Evolutionary conservation across 2,329 filamentous ascomycete species (phyloP).

Genomic region (Hypoxylon sp.): DNA sequence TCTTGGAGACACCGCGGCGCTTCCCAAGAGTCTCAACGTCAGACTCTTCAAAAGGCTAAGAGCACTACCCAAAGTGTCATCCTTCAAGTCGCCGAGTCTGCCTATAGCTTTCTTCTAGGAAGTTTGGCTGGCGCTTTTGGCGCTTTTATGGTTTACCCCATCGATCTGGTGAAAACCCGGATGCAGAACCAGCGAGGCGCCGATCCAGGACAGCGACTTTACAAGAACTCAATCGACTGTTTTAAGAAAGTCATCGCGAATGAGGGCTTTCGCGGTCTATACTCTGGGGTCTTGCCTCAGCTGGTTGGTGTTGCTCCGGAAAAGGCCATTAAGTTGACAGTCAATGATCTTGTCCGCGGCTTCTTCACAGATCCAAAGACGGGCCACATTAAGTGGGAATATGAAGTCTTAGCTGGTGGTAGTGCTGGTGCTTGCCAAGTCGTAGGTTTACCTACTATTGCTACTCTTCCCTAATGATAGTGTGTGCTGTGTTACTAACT

Average conservation of each 20-base stretch:
- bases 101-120: conserved; percentile 91
- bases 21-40: conserved; percentile 61
- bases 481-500: conserved; percentile 29
- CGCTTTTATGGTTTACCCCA: conserved; percentile 99
- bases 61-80: conserved; percentile 71
- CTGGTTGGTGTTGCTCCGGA: conserved; percentile 98
- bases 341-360: conserved; percentile 91
- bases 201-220: conserved; percentile 86
- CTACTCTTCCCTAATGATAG: not conserved
- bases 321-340: conserved; percentile 98
- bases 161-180: conserved; percentile 97
- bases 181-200: conserved; percentile 96
- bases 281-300: conserved; percentile 95
- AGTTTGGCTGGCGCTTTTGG: conserved; percentile 95
- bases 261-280: conserved; percentile 89
- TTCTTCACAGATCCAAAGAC: conserved; percentile 81
- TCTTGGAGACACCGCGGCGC: conserved; percentile 83
- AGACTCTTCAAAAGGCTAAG: conserved; percentile 62
- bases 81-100: conserved; percentile 78
- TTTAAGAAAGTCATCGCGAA: conserved; percentile 93
- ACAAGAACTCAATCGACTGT: conserved; percentile 98
- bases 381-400: conserved; percentile 77
- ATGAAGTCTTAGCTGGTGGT: conserved; percentile 90
- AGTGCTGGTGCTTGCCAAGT: conserved; percentile 95
- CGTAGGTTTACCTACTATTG: conserved; percentile 69